These are phyloP conservation scores for Grosmannia penicillata DNA, from an alignment of 2,329 filamentous ascomycete species.

Conservation along the genomic window DNA sequence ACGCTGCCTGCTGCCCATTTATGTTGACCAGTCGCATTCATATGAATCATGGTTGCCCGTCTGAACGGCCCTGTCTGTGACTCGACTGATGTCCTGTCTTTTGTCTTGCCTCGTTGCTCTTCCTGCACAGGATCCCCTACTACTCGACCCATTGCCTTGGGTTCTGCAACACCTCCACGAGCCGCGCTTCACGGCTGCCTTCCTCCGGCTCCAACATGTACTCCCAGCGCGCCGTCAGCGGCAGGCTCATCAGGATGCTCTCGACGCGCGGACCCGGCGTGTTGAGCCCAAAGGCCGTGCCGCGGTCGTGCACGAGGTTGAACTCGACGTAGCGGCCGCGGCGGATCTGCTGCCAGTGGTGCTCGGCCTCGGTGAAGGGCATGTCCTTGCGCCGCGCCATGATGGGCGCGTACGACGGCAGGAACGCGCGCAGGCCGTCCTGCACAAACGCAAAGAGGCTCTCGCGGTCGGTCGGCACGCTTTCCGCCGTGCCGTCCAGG, in stretches of 20 bases:
- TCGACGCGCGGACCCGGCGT: conserved; percentile 85
- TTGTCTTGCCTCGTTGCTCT: too few species aligned
- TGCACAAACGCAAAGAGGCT: conserved; percentile 82
- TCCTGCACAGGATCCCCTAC: too few species aligned
- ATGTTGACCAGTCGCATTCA: too few species aligned
- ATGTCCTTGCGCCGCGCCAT: conserved; percentile 80
- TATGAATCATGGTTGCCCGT: too few species aligned
- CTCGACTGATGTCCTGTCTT: too few species aligned
- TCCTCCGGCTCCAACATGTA: conserved; percentile 81
- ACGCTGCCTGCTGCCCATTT: too few species aligned
- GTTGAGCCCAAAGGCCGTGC: conserved; percentile 85
- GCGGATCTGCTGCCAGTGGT: conserved; percentile 91
- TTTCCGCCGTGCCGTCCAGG: conserved; percentile 49
- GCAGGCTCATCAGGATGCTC: conserved; percentile 95
- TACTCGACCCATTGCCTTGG: conserved; percentile 52
- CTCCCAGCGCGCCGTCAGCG: conserved; percentile 81
- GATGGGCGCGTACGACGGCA: conserved; percentile 85
- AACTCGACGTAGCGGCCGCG: conserved; percentile 97
- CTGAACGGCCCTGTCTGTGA: too few species aligned
- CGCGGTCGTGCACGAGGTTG: conserved; percentile 91
- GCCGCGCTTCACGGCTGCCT: conserved; percentile 60
- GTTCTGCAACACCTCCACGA: conserved; percentile 56
- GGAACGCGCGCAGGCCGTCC: conserved; percentile 71
- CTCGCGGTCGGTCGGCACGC: conserved; percentile 46
- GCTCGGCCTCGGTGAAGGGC: conserved; percentile 73